Conservation (phyloP, 2,329 filamentous ascomycete species). For the Exophiala calicioides region DNA sequence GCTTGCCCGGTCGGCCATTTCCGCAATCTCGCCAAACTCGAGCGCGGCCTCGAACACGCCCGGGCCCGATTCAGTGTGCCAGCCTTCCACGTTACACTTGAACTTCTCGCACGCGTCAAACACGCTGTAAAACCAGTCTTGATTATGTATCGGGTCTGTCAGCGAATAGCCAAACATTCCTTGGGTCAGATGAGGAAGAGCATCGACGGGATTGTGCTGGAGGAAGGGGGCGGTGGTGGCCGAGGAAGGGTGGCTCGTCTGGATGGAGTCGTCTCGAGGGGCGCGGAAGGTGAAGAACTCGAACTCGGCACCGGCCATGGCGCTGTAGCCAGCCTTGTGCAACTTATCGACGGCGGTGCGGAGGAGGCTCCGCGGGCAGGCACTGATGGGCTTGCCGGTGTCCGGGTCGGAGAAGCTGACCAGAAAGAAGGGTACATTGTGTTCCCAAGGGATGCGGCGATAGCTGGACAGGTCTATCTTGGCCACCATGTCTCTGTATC, state of each 20-base stretch:
- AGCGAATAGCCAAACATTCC: slow-evolving; percentile 97
- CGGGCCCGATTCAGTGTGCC: slow-evolving; percentile 92
- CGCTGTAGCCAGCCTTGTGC: slow-evolving; percentile 68
- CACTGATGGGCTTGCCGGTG: slow-evolving; percentile 68
- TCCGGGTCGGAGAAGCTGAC: slow-evolving; percentile 83
- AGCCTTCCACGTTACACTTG: slow-evolving; percentile 81
- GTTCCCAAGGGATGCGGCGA: slow-evolving; percentile 86
- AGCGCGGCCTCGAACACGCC: slow-evolving; percentile 94
- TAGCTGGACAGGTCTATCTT: slow-evolving; percentile 76
- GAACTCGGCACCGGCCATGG: slow-evolving; percentile 92
- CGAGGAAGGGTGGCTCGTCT: slow-evolving; percentile 58
- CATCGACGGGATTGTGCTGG: slow-evolving; percentile 67
- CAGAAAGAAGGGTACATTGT: slow-evolving; percentile 81
- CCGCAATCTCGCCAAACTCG: slow-evolving; percentile 80
- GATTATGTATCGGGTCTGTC: slow-evolving; percentile 82
- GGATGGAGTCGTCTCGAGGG: slow-evolving; percentile 51
- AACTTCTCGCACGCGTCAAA: slow-evolving; percentile 79
- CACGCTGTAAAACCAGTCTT: slow-evolving; percentile 88
- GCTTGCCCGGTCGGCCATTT: slow-evolving; percentile 88
- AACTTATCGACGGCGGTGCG: slow-evolving; percentile 68
- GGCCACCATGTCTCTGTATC: slow-evolving; percentile 82
- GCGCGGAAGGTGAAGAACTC: slow-evolving; percentile 90
- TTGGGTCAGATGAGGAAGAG: slow-evolving; percentile 79
- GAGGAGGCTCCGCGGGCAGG: slow-evolving; percentile 77
- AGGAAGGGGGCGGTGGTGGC: slow-evolving; percentile 75